A percentile compares a stretch with the other conserved stretches of the same genome.
phyloP scores from a whole-genome alignment of 2,329 filamentous ascomycete species.

The Lojkania enalia region DNA sequence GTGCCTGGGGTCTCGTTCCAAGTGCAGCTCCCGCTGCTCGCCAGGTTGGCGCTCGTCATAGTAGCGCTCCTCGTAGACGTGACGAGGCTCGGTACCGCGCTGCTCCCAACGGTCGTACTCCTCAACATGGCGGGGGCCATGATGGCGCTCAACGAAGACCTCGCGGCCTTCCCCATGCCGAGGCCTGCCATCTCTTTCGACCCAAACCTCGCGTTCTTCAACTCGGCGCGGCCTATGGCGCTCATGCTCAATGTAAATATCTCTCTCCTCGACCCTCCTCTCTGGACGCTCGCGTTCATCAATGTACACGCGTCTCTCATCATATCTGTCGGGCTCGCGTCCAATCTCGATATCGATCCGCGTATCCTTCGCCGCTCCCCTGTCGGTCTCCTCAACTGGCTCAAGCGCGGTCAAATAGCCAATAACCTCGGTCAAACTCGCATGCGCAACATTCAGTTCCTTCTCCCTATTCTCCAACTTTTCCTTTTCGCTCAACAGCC shows the following conservation, averaged over 20 bases:
- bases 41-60: conserved; percentile 13
- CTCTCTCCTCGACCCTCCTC: conserved; percentile 26
- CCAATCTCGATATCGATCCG: conserved; percentile 36
- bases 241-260: conserved; percentile 22
- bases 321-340: conserved; percentile 1
- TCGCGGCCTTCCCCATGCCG: conserved; percentile 1
- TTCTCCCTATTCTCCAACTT: conserved; percentile 44
- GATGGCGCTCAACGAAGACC: conserved; percentile 1
- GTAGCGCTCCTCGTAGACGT: conserved; percentile 12
- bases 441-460: conserved; percentile 39
- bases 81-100: conserved; percentile 23
- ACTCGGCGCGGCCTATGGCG: conserved; percentile 16
- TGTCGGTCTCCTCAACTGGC: conserved; percentile 28
- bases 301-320: background rate
- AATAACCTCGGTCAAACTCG: conserved; percentile 41
- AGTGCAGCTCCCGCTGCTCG: conserved; percentile 26
- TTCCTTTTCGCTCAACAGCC: conserved; percentile 46
- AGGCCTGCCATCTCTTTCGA: background rate
- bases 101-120: conserved; percentile 35
- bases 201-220: conserved; percentile 13
- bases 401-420: conserved; percentile 41
- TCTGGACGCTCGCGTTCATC: conserved; percentile 31
- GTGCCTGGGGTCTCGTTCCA: conserved; percentile 26
- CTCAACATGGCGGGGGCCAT: conserved; percentile 23
- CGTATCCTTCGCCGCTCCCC: conserved; percentile 25